Percentiles rank a stretch among this genome's conserved stretches.
Conservation (phyloP, 2,329 filamentous ascomycete species). For the Alternaria sp. region DNA sequence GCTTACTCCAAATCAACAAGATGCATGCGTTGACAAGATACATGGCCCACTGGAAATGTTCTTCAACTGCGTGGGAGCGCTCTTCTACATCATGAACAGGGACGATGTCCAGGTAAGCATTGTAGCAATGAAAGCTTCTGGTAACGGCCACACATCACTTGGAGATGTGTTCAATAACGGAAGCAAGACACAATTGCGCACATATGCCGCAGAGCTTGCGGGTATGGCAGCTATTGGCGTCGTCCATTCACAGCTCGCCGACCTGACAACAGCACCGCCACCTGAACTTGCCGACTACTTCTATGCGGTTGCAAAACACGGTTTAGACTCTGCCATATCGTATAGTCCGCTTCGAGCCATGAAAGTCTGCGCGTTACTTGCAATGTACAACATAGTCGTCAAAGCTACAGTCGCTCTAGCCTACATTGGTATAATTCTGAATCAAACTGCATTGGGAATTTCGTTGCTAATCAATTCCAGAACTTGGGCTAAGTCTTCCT, state of each 20-base stretch:
- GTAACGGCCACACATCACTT: slow-evolving; percentile 9
- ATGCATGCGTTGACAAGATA: slow-evolving; percentile 15
- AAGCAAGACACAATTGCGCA: slow-evolving; percentile 5
- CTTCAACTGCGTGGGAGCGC: slow-evolving; percentile 25
- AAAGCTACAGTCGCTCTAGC: slow-evolving; percentile 30
- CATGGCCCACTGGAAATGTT: slow-evolving; percentile 20
- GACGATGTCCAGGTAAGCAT: slow-evolving; percentile 18
- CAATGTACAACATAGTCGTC: slow-evolving; percentile 33
- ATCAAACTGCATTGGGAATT: neutral
- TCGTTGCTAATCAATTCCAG: slow-evolving; percentile 7
- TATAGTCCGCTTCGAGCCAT: slow-evolving; percentile 30
- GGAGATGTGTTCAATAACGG: slow-evolving; percentile 17
- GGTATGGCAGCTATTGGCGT: slow-evolving; percentile 31
- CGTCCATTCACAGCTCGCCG: slow-evolving; percentile 18
- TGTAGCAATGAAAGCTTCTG: slow-evolving; percentile 6
- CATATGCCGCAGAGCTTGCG: slow-evolving; percentile 25
- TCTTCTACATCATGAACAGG: slow-evolving; percentile 28
- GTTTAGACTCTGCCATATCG: slow-evolving; percentile 28
- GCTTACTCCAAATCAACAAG: slow-evolving; percentile 2
- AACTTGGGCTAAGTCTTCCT: slow-evolving; percentile 29
- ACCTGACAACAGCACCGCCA: slow-evolving; percentile 16
- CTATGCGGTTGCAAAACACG: slow-evolving; percentile 28
- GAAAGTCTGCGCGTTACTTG: slow-evolving; percentile 32
- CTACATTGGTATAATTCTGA: slow-evolving; percentile 26
- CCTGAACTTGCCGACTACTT: slow-evolving; percentile 28